Conservation (phyloP, 345 rosid species). For the Lagerstroemia speciosa region DNA sequence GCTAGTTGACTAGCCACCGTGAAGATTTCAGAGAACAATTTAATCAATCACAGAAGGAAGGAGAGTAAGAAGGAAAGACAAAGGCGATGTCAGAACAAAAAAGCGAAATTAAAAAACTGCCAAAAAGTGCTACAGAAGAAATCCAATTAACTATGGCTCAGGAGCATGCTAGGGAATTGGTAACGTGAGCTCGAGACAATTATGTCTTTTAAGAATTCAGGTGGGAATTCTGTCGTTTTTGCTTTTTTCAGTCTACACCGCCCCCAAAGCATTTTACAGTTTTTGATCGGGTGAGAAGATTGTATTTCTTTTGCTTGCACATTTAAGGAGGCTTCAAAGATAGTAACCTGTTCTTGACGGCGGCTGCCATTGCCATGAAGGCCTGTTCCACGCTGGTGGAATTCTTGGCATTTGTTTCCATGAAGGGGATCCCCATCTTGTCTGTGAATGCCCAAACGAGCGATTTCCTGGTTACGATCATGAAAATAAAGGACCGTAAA, state of each 20-base stretch:
- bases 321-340: background rate
- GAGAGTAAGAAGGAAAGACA: too few relatives aligned
- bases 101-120: background rate
- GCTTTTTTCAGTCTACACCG: background rate
- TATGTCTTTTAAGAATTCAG: too few relatives aligned
- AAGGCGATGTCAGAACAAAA: background rate
- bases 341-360: constrained; percentile 50
- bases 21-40: background rate
- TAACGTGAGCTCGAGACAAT: background rate
- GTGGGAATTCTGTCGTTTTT: background rate
- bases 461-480: background rate
- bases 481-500: background rate
- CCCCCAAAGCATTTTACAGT: too few relatives aligned
- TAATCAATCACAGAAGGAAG: background rate
- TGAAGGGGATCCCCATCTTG: constrained; percentile 72
- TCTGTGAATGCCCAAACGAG: constrained; percentile 57
- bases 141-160: background rate
- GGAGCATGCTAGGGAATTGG: background rate
- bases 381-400: constrained; percentile 71
- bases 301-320: background rate
- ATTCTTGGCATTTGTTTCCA: constrained; percentile 76
- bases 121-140: too few relatives aligned
- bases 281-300: too few relatives aligned
- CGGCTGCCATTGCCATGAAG: constrained; percentile 81
- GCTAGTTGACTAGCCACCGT: constrained; percentile 82